A percentile compares a stretch with the other conserved stretches of the same genome.
Evolutionary conservation across 768 basidiomycete species (phyloP).

Genomic region (Collybiopsis confluens): DNA sequence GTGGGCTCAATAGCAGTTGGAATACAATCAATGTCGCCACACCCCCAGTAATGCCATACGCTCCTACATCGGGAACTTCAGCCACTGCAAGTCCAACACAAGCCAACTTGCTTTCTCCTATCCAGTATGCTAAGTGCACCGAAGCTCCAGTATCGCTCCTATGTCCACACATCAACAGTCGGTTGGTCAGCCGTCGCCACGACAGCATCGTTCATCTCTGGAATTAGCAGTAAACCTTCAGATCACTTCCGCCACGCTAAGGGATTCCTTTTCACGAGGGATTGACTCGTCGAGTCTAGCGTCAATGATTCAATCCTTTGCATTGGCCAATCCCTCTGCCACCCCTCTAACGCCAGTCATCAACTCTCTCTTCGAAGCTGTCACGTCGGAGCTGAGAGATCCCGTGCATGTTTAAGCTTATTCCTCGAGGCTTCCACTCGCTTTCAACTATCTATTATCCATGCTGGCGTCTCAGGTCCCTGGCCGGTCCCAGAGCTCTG

Average conservation of each 20-base stretch:
- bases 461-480: conserved; percentile 54
- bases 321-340: conserved; percentile 41
- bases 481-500: conserved; percentile 53
- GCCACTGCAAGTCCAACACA: conserved; percentile 30
- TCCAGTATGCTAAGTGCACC: conserved; percentile 40
- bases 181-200: conserved; percentile 5
- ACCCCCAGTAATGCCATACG: conserved; percentile 34
- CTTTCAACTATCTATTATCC: conserved; percentile 42
- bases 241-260: conserved; percentile 23
- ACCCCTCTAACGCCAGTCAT: conserved; percentile 48
- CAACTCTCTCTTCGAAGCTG: conserved; percentile 52
- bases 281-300: conserved; percentile 47
- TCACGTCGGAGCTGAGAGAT: conserved; percentile 35
- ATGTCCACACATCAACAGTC: conserved; percentile 7
- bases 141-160: conserved; percentile 19
- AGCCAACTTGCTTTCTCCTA: conserved; percentile 24
- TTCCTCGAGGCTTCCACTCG: conserved; percentile 50
- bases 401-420: conserved; percentile 39
- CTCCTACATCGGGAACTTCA: conserved; percentile 31
- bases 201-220: conserved; percentile 6
- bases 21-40: conserved; percentile 18
- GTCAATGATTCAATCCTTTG: conserved; percentile 49
- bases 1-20: conserved; percentile 1
- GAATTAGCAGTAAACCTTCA: conserved; percentile 19
- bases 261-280: conserved; percentile 30